Evolutionary conservation across 768 basidiomycete genomes (phyloP).

Genomic region (Leccinum longicurvipes): DNA sequence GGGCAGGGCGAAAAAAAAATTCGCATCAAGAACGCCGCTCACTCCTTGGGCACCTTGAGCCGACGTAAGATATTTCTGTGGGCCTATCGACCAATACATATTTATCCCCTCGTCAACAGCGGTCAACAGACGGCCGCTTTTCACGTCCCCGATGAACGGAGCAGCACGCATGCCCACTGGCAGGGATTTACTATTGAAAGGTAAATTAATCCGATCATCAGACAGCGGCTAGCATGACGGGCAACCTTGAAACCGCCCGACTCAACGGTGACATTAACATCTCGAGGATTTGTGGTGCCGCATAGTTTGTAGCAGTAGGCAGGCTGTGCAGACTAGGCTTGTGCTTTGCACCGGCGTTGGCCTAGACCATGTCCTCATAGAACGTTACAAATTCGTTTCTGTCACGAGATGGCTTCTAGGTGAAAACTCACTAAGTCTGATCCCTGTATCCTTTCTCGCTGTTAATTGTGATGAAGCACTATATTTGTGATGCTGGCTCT

Average conservation of each 20-base stretch:
- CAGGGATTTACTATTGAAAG: conserved; percentile 24
- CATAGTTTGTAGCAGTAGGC: not conserved
- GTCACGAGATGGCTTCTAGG: not conserved
- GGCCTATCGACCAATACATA: conserved; percentile 16
- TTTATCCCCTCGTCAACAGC: conserved; percentile 21
- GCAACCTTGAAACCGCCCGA: conserved; percentile 9
- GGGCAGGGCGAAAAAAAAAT: not conserved
- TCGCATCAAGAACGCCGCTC: conserved; percentile 1
- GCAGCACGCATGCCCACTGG: conserved; percentile 2
- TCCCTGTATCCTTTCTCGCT: conserved; percentile 27
- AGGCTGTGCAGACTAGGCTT: conserved; percentile 10
- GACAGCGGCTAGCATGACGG: conserved; percentile 14
- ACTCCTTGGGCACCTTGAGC: not conserved
- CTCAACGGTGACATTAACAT: conserved; percentile 14
- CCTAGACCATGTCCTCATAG: conserved; percentile 11
- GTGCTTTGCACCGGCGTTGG: conserved; percentile 9
- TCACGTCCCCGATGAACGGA: conserved; percentile 12
- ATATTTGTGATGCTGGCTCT: conserved; percentile 29
- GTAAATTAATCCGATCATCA: conserved; percentile 27
- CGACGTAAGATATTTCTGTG: conserved; percentile 2
- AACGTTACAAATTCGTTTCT: conserved; percentile 7
- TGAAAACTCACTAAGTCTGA: conserved; percentile 13
- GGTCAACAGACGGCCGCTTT: conserved; percentile 14
- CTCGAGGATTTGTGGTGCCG: not conserved
- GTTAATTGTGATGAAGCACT: conserved; percentile 31